Base-by-base conservation (phyloP, 495 filamentous ascomycete species). In the Astrocystis sublimbata region DNA sequence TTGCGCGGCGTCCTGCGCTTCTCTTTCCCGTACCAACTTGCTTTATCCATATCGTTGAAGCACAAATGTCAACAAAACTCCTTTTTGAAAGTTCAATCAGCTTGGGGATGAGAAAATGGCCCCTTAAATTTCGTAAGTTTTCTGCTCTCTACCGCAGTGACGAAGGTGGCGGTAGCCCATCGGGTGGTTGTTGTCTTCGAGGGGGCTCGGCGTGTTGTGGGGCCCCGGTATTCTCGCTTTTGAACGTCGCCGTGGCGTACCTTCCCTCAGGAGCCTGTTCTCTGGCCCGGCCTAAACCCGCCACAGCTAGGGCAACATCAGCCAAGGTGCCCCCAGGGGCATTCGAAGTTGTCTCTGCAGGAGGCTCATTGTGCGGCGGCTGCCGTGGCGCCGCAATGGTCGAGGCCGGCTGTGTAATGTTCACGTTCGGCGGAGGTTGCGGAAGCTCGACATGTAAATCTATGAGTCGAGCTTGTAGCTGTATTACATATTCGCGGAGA, bases 401-500 rank as follows among this genome's bases (percentile, higher is more conserved):
- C 41, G 50, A 26, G 3, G 12, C 2, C 76, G 78, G 75, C 4
- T 68, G 71, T 6, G 68, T 56, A 9, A 81, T 70, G 58, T 71
- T 77, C 26, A 81, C 57, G 51, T 76, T 81, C 1, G 79, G 73
- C 0, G 94, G 94, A 8, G 93, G 87, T 45, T 88, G 90, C 0
- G 94, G 96, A 51, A 89, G 87, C 66, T 96, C 91, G 63, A 88
- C 89, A 64, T 91, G 86, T 10, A 85, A 79, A 60, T 97, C 93
- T 50, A 97, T 82, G 12, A 98, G 85, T n/a, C 91, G 87, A 7
- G 87, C 89, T 71, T 98, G 96, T 24, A 98, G 79, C 65, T 86
- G 88, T 70, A 97, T 89, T 64, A 96, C 87, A 75, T 98, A 97
- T 68, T 97, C 92, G 38, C 92, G 87, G 1, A 98, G 81, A 61